phyloP scores from a whole-genome alignment of 164 flowering plant species.

The Euptelea pleiosperma region DNA sequence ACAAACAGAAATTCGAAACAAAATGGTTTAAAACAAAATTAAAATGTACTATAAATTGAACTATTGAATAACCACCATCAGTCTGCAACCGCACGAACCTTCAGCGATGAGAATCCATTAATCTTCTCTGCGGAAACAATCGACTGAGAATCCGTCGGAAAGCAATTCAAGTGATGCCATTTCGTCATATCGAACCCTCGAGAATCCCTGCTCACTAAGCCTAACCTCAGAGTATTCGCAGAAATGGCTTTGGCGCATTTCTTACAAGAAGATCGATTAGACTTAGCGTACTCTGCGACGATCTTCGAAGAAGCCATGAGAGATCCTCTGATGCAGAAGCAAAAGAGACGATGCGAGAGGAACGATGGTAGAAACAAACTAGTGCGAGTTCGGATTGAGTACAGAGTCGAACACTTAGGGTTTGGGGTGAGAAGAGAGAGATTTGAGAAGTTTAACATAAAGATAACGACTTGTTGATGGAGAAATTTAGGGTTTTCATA shows the following conservation, averaged over 20 bases:
- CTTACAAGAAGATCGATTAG: constrained; percentile 73
- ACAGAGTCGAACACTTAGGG: constrained; percentile 13
- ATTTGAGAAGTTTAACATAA: constrained; percentile 1
- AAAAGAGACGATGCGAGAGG: neutral
- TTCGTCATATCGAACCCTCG: constrained; percentile 65
- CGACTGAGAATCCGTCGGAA: constrained; percentile 33
- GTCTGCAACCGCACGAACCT: constrained; percentile 33
- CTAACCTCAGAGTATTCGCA: constrained; percentile 50
- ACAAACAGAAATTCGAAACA: neutral
- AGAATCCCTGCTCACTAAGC: constrained; percentile 45
- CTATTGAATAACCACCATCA: neutral
- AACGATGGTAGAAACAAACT: neutral
- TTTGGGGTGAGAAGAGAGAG: neutral
- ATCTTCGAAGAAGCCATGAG: constrained; percentile 30
- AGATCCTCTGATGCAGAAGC: neutral
- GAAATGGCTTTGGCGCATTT: constrained; percentile 48
- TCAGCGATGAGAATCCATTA: constrained; percentile 54
- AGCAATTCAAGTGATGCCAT: constrained; percentile 82
- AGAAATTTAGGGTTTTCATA: neutral
- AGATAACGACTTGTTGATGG: too few relatives aligned
- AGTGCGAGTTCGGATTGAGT: neutral
- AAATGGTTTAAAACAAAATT: neutral
- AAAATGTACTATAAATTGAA: neutral
- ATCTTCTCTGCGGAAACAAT: constrained; percentile 42
- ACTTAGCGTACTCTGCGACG: constrained; percentile 80